phyloP scores from a whole-genome alignment of 306 rosid species.

The Malus sylvestris region DNA sequence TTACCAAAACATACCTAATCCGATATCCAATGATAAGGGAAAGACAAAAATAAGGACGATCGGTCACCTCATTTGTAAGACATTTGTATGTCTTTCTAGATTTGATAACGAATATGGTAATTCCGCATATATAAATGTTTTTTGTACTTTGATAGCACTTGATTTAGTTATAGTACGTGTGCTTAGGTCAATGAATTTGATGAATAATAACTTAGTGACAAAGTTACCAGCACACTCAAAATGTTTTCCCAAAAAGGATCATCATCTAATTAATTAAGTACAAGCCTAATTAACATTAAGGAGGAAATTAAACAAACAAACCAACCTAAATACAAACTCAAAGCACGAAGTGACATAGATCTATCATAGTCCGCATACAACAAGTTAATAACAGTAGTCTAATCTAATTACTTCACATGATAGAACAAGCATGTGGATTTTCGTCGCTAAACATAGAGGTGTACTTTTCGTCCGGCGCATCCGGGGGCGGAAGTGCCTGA shows the following conservation, averaged over 20 bases:
- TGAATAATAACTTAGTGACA: background rate
- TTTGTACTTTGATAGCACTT: no score
- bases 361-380: background rate
- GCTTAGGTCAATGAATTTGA: no score
- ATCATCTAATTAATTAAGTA: background rate
- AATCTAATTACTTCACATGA: slow-evolving; percentile 36
- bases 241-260: background rate
- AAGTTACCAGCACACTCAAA: no score
- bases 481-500: slow-evolving; percentile 47
- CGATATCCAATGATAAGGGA: background rate
- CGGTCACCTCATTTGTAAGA: background rate
- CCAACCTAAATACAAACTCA: background rate
- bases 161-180: no score
- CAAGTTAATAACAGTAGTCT: background rate
- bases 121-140: background rate
- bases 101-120: no score
- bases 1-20: background rate
- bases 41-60: no score
- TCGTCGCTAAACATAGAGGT: slow-evolving; percentile 73
- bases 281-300: background rate
- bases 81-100: no score
- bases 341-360: background rate
- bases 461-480: slow-evolving; percentile 56
- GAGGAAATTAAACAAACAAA: background rate
- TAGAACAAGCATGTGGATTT: slow-evolving; percentile 75